Percentiles rank a stretch among this genome's conserved stretches.
Conservation (phyloP, 257 asterid species). For the Handroanthus guayacan region DNA sequence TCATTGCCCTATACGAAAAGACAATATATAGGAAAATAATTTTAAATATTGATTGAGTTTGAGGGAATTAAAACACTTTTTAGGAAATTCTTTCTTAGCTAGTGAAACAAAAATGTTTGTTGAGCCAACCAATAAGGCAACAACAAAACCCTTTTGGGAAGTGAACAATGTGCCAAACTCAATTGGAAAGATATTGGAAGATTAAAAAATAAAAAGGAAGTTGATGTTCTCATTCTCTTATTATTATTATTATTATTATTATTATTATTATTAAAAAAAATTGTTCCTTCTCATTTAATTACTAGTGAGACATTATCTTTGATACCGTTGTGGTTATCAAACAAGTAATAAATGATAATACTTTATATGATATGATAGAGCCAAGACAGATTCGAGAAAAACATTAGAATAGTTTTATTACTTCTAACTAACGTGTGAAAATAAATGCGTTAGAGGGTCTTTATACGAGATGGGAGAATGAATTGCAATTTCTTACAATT, state of each 20-base stretch:
- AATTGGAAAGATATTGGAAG: constrained; percentile 7
- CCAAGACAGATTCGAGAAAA: too few relatives aligned
- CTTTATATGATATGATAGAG: too few relatives aligned
- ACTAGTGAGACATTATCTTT: too few relatives aligned
- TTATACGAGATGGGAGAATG: too few relatives aligned
- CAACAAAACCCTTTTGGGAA: constrained; percentile 30
- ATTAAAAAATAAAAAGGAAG: constrained; percentile 16
- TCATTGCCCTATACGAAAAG: constrained; percentile 44
- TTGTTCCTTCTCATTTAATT: too few relatives aligned
- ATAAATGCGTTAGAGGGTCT: too few relatives aligned
- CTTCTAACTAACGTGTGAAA: too few relatives aligned
- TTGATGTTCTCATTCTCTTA: background rate
- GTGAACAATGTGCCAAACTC: constrained; percentile 3
- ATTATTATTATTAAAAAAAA: background rate
- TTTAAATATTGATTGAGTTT: constrained; percentile 44
- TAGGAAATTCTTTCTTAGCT: constrained; percentile 26
- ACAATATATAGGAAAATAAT: constrained; percentile 36
- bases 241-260: background rate
- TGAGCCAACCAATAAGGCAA: constrained; percentile 29
- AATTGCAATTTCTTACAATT: too few relatives aligned
- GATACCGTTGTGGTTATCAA: too few relatives aligned
- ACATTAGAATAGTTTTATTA: too few relatives aligned
- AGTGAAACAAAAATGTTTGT: constrained; percentile 37
- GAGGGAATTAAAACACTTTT: constrained; percentile 40
- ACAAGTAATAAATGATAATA: too few relatives aligned